phyloP scores from a whole-genome alignment of 2,329 filamentous ascomycete species.

The Ceratocystis colombiana region DNA sequence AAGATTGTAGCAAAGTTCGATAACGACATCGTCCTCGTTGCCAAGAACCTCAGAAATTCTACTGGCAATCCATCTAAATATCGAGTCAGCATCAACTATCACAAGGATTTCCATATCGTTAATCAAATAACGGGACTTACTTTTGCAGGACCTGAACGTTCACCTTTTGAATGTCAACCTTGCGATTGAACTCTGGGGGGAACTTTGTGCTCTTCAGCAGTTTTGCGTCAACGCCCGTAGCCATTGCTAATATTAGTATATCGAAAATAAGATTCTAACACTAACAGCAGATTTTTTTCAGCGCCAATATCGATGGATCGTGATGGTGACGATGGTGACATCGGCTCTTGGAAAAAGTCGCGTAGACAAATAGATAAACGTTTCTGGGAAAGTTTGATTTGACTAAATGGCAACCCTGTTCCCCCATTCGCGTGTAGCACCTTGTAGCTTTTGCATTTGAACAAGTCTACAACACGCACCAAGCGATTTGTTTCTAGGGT shows the following conservation, averaged over 20 bases:
- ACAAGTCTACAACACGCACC: neutral
- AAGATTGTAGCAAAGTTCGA: conserved; percentile 65
- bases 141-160: conserved; percentile 98
- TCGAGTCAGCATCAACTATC: neutral
- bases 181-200: conserved; percentile 82
- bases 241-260: conserved; percentile 47
- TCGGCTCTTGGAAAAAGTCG: conserved; percentile 10
- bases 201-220: conserved; percentile 87
- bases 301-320: neutral
- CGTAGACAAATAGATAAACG: neutral
- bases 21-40: conserved; percentile 92
- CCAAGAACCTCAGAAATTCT: conserved; percentile 79
- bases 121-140: conserved; percentile 41
- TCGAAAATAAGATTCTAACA: neutral
- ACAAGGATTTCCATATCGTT: too few species aligned
- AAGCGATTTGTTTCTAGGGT: too few species aligned
- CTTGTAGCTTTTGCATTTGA: neutral
- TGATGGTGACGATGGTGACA: conserved; percentile 17
- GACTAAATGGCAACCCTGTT: conserved; percentile 16
- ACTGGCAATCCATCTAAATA: conserved; percentile 75
- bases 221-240: conserved; percentile 77
- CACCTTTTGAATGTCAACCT: conserved; percentile 96
- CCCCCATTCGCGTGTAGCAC: neutral
- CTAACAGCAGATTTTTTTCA: neutral
- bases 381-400: conserved; percentile 8